These are phyloP conservation scores for Syncephalastrum racemosum DNA, from an alignment of 371 early-diverging fungal species.

Conservation along the genomic window DNA sequence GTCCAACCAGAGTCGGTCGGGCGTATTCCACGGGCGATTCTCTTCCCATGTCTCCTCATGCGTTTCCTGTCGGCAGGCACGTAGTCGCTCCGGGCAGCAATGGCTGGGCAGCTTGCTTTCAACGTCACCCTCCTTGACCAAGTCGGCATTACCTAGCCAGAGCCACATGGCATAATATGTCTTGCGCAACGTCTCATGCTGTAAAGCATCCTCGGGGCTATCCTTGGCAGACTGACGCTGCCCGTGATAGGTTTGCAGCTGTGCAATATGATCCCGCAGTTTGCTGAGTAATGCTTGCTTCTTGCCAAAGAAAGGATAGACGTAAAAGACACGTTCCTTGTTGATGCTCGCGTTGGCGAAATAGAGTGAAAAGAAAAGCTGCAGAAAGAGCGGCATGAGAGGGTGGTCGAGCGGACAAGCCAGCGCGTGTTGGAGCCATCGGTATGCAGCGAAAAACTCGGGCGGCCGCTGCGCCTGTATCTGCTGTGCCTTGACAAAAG, in stretches of 20 bases:
- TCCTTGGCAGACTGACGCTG: conserved; percentile 18
- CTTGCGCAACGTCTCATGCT: conserved; percentile 39
- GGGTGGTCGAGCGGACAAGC: conserved; percentile 51
- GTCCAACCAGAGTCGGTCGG: conserved; percentile 43
- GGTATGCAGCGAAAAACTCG: conserved; percentile 58
- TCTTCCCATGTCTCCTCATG: conserved; percentile 19
- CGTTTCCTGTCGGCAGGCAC: conserved; percentile 19
- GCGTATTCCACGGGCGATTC: conserved; percentile 27
- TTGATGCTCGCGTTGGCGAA: conserved; percentile 35
- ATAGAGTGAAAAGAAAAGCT: conserved; percentile 68
- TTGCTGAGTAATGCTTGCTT: conserved; percentile 44
- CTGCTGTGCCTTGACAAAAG: conserved; percentile 28
- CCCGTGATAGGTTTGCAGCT: conserved; percentile 46
- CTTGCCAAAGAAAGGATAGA: conserved; percentile 50
- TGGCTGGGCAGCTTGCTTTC: conserved; percentile 45
- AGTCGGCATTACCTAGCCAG: conserved; percentile 59
- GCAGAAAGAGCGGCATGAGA: conserved; percentile 55
- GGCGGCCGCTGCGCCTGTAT: conserved; percentile 45
- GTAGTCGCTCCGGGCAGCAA: conserved; percentile 33
- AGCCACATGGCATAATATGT: conserved; percentile 60
- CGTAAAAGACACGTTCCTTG: conserved; percentile 42
- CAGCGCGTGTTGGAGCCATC: conserved; percentile 57
- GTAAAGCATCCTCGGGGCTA: conserved; percentile 16
- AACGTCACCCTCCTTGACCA: conserved; percentile 31
- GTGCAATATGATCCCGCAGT: conserved; percentile 48